Evolutionary conservation across 2,329 filamentous ascomycete species (phyloP).

Genomic region (Fusarium armeniacum): DNA sequence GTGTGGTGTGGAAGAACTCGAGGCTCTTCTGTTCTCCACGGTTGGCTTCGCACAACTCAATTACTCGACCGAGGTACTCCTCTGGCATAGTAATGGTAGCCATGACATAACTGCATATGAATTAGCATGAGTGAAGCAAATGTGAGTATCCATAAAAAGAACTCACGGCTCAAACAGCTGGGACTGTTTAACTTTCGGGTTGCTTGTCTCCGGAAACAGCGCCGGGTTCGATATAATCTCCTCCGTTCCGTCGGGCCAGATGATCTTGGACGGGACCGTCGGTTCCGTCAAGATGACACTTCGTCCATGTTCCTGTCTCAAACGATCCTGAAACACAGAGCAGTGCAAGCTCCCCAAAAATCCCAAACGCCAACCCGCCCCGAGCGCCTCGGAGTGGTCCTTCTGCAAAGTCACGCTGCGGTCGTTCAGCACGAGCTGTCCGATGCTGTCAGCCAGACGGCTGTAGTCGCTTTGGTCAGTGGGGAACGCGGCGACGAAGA

Average conservation of each 20-base stretch:
- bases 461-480: constrained; percentile 90
- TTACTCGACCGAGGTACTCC: constrained; percentile 93
- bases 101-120: constrained; percentile 70
- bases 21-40: constrained; percentile 89
- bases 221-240: constrained; percentile 87
- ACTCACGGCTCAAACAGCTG: constrained; percentile 66
- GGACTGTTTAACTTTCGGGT: constrained; percentile 61
- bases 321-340: constrained; percentile 97
- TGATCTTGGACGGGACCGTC: constrained; percentile 89
- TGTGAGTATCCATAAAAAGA: not conserved
- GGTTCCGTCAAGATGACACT: constrained; percentile 98
- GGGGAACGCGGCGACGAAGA: constrained; percentile 97
- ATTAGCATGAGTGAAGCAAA: not conserved
- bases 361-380: constrained; percentile 92
- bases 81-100: constrained; percentile 92
- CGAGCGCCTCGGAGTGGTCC: constrained; percentile 92
- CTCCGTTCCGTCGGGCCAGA: constrained; percentile 83
- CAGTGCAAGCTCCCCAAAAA: constrained; percentile 98
- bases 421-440: constrained; percentile 93
- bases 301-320: constrained; percentile 93
- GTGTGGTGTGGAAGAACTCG: constrained; percentile 90
- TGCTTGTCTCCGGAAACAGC: constrained; percentile 81
- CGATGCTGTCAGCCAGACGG: constrained; percentile 92
- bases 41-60: constrained; percentile 92
- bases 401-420: constrained; percentile 94